Base-by-base conservation (phyloP, 75 land plant genomes). In the Cunninghamia lanceolata region DNA sequence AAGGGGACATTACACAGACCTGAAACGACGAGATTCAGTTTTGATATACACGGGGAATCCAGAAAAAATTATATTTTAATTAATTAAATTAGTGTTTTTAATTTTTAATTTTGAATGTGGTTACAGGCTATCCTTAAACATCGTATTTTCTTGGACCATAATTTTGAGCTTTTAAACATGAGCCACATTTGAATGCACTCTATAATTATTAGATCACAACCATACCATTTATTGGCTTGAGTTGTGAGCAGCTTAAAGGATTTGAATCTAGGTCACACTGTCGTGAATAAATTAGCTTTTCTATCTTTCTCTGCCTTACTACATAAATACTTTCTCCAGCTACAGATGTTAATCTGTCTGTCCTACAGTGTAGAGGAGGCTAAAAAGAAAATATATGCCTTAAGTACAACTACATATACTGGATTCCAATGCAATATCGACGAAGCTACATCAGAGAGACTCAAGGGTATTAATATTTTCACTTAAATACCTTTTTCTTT, bases 311-410 rank as follows among this genome's bases (percentile, higher is more conserved):
- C 30, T 63, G 25, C 7, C 5, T 56, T 56, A 56, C 25, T 1
- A 19, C 63, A 56, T 17, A 56, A 56, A 56, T 56, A 1, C 63
- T 56, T 56, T 56, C 63, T 63, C 9, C n/a, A 25, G 28, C 5
- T 63, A 25, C n/a, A 63, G n/a, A 63, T 63, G 28, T 28, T 63
- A 39, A 77, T 39, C 42, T 36, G 21, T 77, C 42, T 80, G 28
- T 52, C 36, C 7, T 73, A 42, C 87, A 94, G 95, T 87, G 86
- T 88, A 32, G 95, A 92, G 82, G 94, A 94, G 87, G 95, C 94
- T 40, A 94, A 94, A 77, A 87, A 90, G 84, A 91, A 86, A 71
- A 94, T 94, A 32, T 94, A 94, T 87, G 94, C 95, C 25, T 88
- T 90, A 25, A 94, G 95, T 85, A 94, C 95, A n/a, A 91, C 95